Evolutionary conservation across 257 asterid genomes (phyloP).

Genomic region (Avicennia marina): DNA sequence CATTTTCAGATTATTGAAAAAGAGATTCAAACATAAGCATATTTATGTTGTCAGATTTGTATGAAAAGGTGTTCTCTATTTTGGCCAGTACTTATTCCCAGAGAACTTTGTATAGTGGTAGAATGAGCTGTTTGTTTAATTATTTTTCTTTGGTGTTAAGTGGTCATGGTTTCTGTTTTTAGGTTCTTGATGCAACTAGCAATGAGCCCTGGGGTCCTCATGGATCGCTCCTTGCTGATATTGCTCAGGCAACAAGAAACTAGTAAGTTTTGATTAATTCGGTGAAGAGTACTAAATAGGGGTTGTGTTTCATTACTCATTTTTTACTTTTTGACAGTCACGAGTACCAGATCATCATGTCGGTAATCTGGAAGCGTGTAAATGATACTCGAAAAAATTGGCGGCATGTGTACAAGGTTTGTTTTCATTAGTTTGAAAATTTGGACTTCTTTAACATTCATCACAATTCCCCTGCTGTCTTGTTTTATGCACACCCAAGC

Average conservation of each 20-base stretch:
- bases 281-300: slow-evolving; percentile 1
- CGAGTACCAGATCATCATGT: slow-evolving; percentile 91
- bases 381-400: slow-evolving; percentile 94
- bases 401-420: slow-evolving; percentile 98
- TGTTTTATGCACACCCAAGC: neutral
- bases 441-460: neutral
- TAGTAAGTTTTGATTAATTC: slow-evolving; percentile 42
- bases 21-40: too few relatives aligned
- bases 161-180: slow-evolving; percentile 15
- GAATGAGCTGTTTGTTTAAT: slow-evolving; percentile 12
- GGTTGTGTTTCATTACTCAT: slow-evolving; percentile 6
- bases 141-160: slow-evolving; percentile 5
- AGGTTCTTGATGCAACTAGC: slow-evolving; percentile 99
- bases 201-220: slow-evolving; percentile 99
- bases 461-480: neutral
- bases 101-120: neutral
- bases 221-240: slow-evolving; percentile 88
- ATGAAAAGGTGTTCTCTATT: neutral
- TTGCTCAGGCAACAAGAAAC: slow-evolving; percentile 86
- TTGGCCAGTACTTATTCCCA: too few relatives aligned
- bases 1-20: too few relatives aligned
- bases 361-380: slow-evolving; percentile 91
- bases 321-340: slow-evolving; percentile 47
- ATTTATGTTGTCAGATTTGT: neutral
- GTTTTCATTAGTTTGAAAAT: slow-evolving; percentile 12